Base-by-base conservation (phyloP, 2,329 filamentous ascomycete genomes). In the Chrysoporthe puriensis region DNA sequence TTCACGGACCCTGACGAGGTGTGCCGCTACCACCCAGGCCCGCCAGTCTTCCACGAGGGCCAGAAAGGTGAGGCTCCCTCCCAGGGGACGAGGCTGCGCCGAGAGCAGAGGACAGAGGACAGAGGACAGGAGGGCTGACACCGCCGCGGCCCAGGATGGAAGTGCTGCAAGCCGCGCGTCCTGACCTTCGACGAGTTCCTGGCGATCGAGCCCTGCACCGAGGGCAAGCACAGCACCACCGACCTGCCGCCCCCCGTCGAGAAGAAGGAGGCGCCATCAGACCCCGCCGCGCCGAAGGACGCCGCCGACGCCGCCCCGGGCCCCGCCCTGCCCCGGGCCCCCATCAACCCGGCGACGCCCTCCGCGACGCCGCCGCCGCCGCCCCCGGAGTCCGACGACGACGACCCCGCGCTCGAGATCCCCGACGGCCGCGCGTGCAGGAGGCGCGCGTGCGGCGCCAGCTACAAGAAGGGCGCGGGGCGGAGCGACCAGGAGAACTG, bases 131-230 rank as follows among this genome's bases (percentile, higher is more conserved):
- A 18, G 18, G 13, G 65, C 71, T 73, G 66, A 74, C 62, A 14
- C 57, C 16, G 40, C 26, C 48, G 42, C 36, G 18, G 18, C 14
- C 57, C 75, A 97, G 95, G 96, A 77, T 98, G 96, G 95, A 96
- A 97, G 83, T 99, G 96, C 84, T 99, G 96, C 87, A 98, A 97
- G 82, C 91, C 94, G 67, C 91, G 96, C 76, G 94, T 98, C 74
- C 85, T 99, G 74, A 97, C 94, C 69, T 99, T 99, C 78, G 96
- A 99, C 81, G 96, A 99, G 82, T 99, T 99, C 84, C 92, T 99
- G 79, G 80, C 85, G 69, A 98, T 99, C 74, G 84, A 92, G 62
- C 95, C 96, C 48, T 99, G 96, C 85, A 97, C 96, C 36, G 92
- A 90, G 14, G 96, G 96, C 75, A 94, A 90, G 75, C 96, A 99